Base-by-base conservation (phyloP, 1,284 basidiomycete species). In the Peniophora sp. region DNA sequence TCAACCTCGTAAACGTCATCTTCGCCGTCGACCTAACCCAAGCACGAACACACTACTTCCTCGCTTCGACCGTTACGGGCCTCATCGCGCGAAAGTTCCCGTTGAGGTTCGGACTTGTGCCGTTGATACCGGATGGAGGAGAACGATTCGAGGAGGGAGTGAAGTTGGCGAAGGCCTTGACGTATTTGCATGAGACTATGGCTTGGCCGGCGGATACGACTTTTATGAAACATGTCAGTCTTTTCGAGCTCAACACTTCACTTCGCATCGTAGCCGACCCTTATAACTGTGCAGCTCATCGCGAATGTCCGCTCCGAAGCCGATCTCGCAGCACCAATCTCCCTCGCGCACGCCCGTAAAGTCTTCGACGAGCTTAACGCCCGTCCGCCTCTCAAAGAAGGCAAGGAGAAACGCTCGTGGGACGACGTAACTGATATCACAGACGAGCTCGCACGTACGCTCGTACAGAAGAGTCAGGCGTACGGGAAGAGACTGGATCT, bases 51-150 rank as follows among this genome's bases (percentile, higher is more conserved):
- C 57, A 93, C 2, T 72, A 79, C 17, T 81, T 89, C 57, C 69
- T 96, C 45, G 71, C 74, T 2, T 75, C 74, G 1, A 68, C 85
- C 0, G 73, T 94, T 39, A 73, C 75, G 17, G 78, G 73, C 48
- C 81, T 93, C 62, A 82, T 97, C 48, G 69, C 78, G 34, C 75
- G 90, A 43, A 77, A 74, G 16, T 72, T 91, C 41, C 89, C 92
- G 0, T 77, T 93, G 56, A 74, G 89, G 32, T 92, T 92, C 63
- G 94, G 93, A 16, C 61, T 96, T 47, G 90, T 93, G 1, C 92
- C 92, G 2, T 67, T 83, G 25, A 66, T 80, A 0, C 27, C 6
- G 27, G 27, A 12, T 6, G 27, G 27, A 12, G 5, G 27, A 12
- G 27, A 77, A 82, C 54, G 78, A 72, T 0, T n/a, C n/a, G 77